Percentiles rank a stretch among this genome's conserved stretches.
These are phyloP conservation scores for Pedinophyceae sp. DNA, from an alignment of 139 green algal species.

Conservation along the genomic window DNA sequence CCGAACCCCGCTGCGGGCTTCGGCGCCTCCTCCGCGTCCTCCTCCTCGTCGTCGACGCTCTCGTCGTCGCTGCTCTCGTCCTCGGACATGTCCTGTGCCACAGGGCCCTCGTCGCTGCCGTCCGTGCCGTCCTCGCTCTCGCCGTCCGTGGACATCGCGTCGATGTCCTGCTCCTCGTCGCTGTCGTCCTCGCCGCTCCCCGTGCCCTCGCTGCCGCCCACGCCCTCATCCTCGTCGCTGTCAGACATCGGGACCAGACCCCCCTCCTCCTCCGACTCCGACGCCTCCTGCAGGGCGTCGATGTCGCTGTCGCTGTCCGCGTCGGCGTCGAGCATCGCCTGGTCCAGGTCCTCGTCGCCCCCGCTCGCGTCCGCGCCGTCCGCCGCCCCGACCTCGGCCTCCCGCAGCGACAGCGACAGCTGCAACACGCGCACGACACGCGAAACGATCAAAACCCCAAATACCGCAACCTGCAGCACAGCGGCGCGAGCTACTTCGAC, in stretches of 20 bases:
- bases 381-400: constrained; percentile 3
- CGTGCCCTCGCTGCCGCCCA: not conserved
- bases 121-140: too few relatives aligned
- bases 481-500: not conserved
- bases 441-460: too few relatives aligned
- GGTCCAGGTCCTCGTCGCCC: constrained; percentile 18
- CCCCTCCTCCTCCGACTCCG: constrained; percentile 24
- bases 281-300: constrained; percentile 12
- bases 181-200: not conserved
- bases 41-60: constrained; percentile 3
- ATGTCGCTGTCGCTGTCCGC: constrained; percentile 13
- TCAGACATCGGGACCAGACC: constrained; percentile 4
- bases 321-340: constrained; percentile 19
- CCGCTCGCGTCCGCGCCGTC: constrained; percentile 4
- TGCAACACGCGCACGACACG: too few relatives aligned
- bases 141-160: not conserved
- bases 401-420: not conserved
- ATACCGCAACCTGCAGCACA: too few relatives aligned
- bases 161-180: not conserved
- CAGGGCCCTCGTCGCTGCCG: constrained; percentile 4
- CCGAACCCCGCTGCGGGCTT: constrained; percentile 7
- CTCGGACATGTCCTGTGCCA: constrained; percentile 12
- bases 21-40: constrained; percentile 14
- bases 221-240: constrained; percentile 4
- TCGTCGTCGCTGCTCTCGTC: constrained; percentile 6